Evolutionary conservation across 2,329 filamentous ascomycete species (phyloP), one percentile per base, ranked within the genome.

Genomic region (Fusarium mangiferae): DNA sequence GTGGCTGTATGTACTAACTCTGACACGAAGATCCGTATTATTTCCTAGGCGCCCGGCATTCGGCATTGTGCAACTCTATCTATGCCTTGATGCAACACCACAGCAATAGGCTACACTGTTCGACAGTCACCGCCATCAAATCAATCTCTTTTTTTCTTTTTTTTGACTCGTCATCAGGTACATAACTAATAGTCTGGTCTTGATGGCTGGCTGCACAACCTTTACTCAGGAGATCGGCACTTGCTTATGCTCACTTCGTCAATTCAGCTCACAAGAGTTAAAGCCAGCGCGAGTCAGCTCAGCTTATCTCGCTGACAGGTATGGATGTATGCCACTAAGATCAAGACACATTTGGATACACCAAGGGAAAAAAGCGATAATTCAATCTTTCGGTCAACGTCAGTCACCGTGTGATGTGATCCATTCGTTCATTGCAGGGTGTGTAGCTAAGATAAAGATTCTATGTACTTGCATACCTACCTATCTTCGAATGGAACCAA

Each of bases 281-380:
- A 69, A 62, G 59, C 66, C 68, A 66, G 62, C 59, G 38, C 66
- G 58, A 77, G 75, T 76, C 75, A 78, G 70, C 76, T 75, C 74
- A 77, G 70, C 76, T 77, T 78, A 77, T 78, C 75, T 68, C 62
- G 56, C 66, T 63, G 65, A 63, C 63, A 56, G 45, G 54, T 57
- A 54, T 49, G 44, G 26, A 57, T 49, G 48, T 33, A 42, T 69
- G 55, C 28, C 48, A 65, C 46, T 38, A 49, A 55, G 39, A 55
- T 46, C 42, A 59, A 59, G 44, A 39, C 33, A 52, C 20, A 38
- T 51, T 38, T 36, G 18, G n/a, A 20, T n/a, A 35, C 38, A 39
- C 33, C 30, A 45, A n/a, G 35, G 28, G 26, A 44, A 35, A 35
- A 30, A 44, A n/a, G 30, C 14, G 30, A 39, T 4, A 52, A n/a